Percentiles rank a stretch among this genome's conserved stretches.
Evolutionary conservation across 2,329 filamentous ascomycete species (phyloP).

Genomic region (Onygenales sp.): DNA sequence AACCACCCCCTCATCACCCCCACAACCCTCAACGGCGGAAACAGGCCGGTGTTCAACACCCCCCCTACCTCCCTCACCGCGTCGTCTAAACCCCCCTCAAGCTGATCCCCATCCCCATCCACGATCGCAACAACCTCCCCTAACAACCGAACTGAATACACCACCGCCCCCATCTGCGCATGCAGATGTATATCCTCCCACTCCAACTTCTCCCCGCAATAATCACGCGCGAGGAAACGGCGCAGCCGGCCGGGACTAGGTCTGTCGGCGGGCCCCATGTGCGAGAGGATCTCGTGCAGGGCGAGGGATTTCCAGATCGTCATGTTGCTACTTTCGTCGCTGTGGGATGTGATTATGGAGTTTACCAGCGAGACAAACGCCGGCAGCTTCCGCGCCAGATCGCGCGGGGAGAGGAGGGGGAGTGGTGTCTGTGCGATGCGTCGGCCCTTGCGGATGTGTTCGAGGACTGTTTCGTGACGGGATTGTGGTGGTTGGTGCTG

Average conservation of each 20-base stretch:
- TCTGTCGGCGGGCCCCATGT: conserved; percentile 7
- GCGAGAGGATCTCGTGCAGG: conserved; percentile 21
- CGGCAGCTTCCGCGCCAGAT: conserved; percentile 11
- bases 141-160: conserved; percentile 55
- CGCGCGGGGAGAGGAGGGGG: conserved; percentile 14
- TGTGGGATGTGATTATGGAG: conserved; percentile 2
- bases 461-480: conserved; percentile 17
- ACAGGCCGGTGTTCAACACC: no score
- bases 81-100: background rate
- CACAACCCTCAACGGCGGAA: no score
- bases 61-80: no score
- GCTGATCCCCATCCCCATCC: background rate
- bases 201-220: conserved; percentile 24
- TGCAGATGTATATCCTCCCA: conserved; percentile 55
- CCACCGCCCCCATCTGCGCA: conserved; percentile 50
- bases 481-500: conserved; percentile 16
- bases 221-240: conserved; percentile 21
- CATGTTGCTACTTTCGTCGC: conserved; percentile 6
- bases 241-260: conserved; percentile 14
- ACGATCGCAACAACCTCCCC: conserved; percentile 36
- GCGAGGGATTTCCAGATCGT: conserved; percentile 27
- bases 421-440: conserved; percentile 24
- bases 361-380: conserved; percentile 16
- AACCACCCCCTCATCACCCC: background rate
- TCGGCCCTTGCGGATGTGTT: conserved; percentile 28